phyloP scores from a whole-genome alignment of 371 early-diverging fungal genomes.

The Mortierella sp. region DNA sequence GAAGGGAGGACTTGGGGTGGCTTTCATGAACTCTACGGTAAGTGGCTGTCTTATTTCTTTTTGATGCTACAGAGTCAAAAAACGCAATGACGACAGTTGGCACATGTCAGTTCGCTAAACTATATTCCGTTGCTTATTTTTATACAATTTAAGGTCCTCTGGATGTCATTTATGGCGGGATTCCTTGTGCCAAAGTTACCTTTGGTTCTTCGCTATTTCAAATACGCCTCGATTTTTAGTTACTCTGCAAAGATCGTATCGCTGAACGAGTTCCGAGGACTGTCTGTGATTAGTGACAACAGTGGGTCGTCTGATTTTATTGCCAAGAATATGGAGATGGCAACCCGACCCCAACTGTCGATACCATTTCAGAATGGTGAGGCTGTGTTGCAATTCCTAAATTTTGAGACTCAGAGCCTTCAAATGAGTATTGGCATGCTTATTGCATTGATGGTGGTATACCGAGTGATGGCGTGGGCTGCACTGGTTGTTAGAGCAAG shows the following conservation, averaged over 20 bases:
- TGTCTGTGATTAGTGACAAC: neutral
- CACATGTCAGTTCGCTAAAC: neutral
- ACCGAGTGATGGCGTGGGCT: conserved; percentile 27
- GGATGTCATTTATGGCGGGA: conserved; percentile 22
- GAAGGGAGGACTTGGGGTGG: conserved; percentile 15
- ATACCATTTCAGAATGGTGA: conserved; percentile 9
- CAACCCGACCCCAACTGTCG: neutral
- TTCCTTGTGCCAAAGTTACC: conserved; percentile 8
- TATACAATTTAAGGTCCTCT: conserved; percentile 3
- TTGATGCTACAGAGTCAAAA: neutral
- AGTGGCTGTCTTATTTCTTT: neutral
- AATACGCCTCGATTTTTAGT: conserved; percentile 14
- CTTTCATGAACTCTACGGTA: conserved; percentile 20
- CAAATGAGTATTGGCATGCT: neutral
- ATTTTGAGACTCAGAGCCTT: neutral
- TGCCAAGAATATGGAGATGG: neutral
- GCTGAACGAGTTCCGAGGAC: conserved; percentile 11
- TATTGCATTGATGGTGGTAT: conserved; percentile 11
- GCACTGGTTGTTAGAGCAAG: neutral
- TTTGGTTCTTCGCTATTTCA: conserved; percentile 2
- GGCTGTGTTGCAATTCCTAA: conserved; percentile 13
- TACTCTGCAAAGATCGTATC: conserved; percentile 4
- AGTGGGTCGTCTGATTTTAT: neutral
- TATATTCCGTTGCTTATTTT: conserved; percentile 1
- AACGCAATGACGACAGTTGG: neutral